Conservation (phyloP, 129 eudicot species). For the Logfia minima region DNA sequence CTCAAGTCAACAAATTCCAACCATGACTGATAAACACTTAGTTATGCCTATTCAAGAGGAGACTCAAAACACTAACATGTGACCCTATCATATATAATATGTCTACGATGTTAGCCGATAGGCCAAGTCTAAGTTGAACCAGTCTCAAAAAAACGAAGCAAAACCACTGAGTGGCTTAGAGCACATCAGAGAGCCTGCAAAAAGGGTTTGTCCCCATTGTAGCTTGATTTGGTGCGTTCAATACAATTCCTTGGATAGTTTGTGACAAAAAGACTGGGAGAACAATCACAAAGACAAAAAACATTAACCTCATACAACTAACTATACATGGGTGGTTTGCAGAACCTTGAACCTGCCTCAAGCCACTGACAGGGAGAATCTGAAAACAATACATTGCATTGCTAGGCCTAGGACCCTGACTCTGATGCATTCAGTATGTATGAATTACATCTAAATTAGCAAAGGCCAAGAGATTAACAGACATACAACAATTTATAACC, state of each 20-base stretch:
- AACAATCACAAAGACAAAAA: background rate
- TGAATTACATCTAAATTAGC: background rate
- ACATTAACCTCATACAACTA: background rate
- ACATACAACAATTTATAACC: background rate
- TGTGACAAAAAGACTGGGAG: background rate
- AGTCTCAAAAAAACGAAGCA: background rate
- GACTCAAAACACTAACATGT: background rate
- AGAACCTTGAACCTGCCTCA: constrained; percentile 6
- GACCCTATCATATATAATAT: background rate
- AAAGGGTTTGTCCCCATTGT: background rate
- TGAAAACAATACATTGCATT: background rate
- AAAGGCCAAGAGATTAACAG: background rate
- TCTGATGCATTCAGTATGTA: background rate
- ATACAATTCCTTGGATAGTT: background rate
- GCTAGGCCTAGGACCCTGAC: background rate
- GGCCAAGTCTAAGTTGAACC: background rate
- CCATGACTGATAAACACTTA: background rate
- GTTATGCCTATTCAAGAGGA: background rate
- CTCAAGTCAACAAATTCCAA: background rate
- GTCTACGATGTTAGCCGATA: too few species aligned
- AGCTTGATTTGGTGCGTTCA: background rate
- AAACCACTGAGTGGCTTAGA: background rate
- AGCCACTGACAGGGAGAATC: background rate
- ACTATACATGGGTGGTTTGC: background rate
- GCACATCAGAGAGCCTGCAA: background rate